These are phyloP conservation scores for Plectosphaerella plurivora DNA, from an alignment of 2,329 filamentous ascomycete genomes.

Conservation along the genomic window DNA sequence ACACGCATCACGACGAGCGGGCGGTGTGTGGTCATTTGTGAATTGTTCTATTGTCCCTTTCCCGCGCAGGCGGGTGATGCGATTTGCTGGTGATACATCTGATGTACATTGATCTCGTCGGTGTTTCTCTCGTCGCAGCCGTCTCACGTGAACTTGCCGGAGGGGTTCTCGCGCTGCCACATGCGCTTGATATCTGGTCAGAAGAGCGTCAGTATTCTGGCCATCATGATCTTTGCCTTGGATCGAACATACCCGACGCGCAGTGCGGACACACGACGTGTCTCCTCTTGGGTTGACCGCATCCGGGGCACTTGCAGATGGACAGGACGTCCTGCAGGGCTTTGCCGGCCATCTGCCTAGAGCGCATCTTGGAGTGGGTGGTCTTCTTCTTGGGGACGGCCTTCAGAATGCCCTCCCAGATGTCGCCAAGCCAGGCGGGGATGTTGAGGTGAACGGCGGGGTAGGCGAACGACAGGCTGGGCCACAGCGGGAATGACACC, in stretches of 20 bases:
- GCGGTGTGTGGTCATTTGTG: no score
- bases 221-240: background rate
- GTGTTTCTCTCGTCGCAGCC: background rate
- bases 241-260: slow-evolving; percentile 62
- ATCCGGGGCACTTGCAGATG: slow-evolving; percentile 84
- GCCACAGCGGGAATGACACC: background rate
- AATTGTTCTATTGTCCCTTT: no score
- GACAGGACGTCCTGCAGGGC: slow-evolving; percentile 84
- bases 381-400: slow-evolving; percentile 99
- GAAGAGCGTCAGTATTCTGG: slow-evolving; percentile 11
- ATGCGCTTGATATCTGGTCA: slow-evolving; percentile 39
- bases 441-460: slow-evolving; percentile 55
- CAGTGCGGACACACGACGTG: slow-evolving; percentile 88
- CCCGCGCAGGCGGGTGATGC: background rate
- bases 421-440: slow-evolving; percentile 64
- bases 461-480: slow-evolving; percentile 50
- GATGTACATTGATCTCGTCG: slow-evolving; percentile 1
- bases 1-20: no score
- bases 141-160: slow-evolving; percentile 24
- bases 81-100: slow-evolving; percentile 2
- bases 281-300: slow-evolving; percentile 81
- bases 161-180: slow-evolving; percentile 33
- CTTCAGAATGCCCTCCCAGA: slow-evolving; percentile 89
- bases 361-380: slow-evolving; percentile 90
- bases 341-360: slow-evolving; percentile 93